These are phyloP conservation scores for Talaromyces sp. DNA, from an alignment of 2,329 filamentous ascomycete species.

Conservation along the genomic window DNA sequence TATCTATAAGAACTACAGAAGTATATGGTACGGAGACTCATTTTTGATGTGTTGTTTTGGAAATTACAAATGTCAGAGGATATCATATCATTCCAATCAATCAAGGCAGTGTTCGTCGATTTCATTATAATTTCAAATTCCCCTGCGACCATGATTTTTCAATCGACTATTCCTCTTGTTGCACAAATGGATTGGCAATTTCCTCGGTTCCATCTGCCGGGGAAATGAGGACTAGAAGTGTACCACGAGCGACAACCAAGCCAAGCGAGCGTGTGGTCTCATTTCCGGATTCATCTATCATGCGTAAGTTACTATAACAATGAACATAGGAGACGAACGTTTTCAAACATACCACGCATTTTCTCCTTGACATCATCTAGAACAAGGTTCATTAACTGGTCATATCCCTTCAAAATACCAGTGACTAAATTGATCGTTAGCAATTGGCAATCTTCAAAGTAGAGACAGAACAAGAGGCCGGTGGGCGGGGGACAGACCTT, in stretches of 20 bases:
- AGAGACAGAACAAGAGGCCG: not conserved
- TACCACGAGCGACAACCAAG: slow-evolving; percentile 84
- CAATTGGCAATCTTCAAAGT: not conserved
- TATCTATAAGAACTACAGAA: slow-evolving; percentile 8
- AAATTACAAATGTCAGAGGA: slow-evolving; percentile 4
- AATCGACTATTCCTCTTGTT: slow-evolving; percentile 56
- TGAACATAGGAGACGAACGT: not conserved
- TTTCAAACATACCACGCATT: slow-evolving; percentile 63
- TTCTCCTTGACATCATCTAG: slow-evolving; percentile 89
- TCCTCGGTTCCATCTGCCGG: slow-evolving; percentile 92
- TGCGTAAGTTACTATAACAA: slow-evolving; percentile 16
- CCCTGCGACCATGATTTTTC: not conserved
- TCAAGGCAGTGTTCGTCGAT: not conserved
- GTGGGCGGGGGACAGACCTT: slow-evolving; percentile 72
- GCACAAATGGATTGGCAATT: slow-evolving; percentile 88
- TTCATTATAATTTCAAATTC: slow-evolving; percentile 1
- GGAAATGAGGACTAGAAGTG: slow-evolving; percentile 84
- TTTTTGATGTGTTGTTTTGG: slow-evolving; percentile 1
- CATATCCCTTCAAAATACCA: slow-evolving; percentile 88
- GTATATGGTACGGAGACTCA: slow-evolving; percentile 5
- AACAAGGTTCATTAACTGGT: slow-evolving; percentile 96
- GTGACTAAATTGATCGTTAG: slow-evolving; percentile 54
- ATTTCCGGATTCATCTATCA: slow-evolving; percentile 84
- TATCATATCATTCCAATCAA: slow-evolving; percentile 4
- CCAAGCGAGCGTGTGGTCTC: slow-evolving; percentile 74